Evolutionary conservation across 2,329 filamentous ascomycete species (phyloP), one percentile per base, ranked within the genome.

Genomic region (Aspergillus texensis): DNA sequence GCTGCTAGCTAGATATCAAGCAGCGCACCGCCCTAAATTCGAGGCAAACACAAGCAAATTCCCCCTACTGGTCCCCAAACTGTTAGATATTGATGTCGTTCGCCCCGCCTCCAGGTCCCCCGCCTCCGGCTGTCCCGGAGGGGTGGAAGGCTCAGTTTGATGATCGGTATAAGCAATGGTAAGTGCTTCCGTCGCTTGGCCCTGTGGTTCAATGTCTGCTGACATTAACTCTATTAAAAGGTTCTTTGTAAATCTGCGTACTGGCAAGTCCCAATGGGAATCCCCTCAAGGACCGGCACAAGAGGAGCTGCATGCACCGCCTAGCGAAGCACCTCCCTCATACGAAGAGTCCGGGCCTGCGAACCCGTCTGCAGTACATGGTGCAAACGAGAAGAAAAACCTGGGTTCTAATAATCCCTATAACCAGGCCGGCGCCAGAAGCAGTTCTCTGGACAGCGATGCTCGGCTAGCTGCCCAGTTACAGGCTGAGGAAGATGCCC

Each of bases 221-320:
- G 32, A 41, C 21, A 59, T 9, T 46, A 21, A 54, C 19, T 50
- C 56, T 24, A 34, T 59, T 48, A 64, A 62, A 93, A 41, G 90
- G 90, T 97, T 95, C 86, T 97, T 91, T 81, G 91, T 97, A 65
- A 95, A 97, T 81, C 87, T 91, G 65, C 87, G 89, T 78, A 97
- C 93, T 68, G 95, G 95, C 73, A 85, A 91, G 75, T 96, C 94
- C 6, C 91, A 94, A 84, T 97, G 94, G 94, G 91, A 96, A 5
- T 90, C 88, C 70, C 93, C 93, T 21, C 92, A 88, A 43, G 84
- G 84, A 59, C 89, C 91, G 50, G 88, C 88, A 58, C 85, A 62
- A 53, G 57, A 67, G 62, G 46, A 65, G 32, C 50, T 57, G 50
- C 66, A 68, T 68, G 83, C 85, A 19, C 78, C 84, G 9, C 77